Evolutionary conservation across 2,329 filamentous ascomycete species (phyloP).

Genomic region (Aspergillus eucalypticola): DNA sequence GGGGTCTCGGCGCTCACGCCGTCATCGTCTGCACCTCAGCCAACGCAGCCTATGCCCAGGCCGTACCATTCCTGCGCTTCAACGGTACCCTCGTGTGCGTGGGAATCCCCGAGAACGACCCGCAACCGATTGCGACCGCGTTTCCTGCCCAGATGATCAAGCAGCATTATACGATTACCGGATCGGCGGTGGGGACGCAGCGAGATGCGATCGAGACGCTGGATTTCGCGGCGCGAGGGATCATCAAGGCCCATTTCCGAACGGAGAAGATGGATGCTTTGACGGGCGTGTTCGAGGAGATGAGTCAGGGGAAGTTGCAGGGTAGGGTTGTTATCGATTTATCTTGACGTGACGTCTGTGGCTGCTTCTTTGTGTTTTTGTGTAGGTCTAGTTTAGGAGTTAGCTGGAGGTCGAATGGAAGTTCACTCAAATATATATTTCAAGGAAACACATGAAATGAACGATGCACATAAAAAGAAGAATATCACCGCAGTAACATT

Average conservation of each 20-base stretch:
- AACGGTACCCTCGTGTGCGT: constrained; percentile 55
- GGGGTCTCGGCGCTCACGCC: constrained; percentile 61
- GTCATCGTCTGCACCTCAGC: constrained; percentile 59
- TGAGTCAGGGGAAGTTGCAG: constrained; percentile 46
- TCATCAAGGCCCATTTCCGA: constrained; percentile 49
- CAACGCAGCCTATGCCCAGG: constrained; percentile 54
- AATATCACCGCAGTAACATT: too few species aligned
- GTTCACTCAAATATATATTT: too few species aligned
- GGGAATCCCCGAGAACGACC: constrained; percentile 52
- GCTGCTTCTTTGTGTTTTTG: neutral
- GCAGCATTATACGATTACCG: constrained; percentile 50
- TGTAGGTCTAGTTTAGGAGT: neutral
- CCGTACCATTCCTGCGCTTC: constrained; percentile 50
- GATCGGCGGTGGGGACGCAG: constrained; percentile 53
- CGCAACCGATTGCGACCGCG: constrained; percentile 48
- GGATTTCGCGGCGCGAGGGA: constrained; percentile 50
- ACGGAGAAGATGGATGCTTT: constrained; percentile 52
- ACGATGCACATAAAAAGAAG: neutral
- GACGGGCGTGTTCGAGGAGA: constrained; percentile 49
- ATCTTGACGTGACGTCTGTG: constrained; percentile 17
- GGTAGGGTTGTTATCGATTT: constrained; percentile 53
- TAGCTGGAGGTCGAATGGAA: neutral
- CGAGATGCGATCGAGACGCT: constrained; percentile 53
- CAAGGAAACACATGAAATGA: neutral
- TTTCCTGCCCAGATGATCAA: constrained; percentile 45